Evolutionary conservation across 208 protist genomes (phyloP).

Genomic region (Wallacemonas rigidus): DNA sequence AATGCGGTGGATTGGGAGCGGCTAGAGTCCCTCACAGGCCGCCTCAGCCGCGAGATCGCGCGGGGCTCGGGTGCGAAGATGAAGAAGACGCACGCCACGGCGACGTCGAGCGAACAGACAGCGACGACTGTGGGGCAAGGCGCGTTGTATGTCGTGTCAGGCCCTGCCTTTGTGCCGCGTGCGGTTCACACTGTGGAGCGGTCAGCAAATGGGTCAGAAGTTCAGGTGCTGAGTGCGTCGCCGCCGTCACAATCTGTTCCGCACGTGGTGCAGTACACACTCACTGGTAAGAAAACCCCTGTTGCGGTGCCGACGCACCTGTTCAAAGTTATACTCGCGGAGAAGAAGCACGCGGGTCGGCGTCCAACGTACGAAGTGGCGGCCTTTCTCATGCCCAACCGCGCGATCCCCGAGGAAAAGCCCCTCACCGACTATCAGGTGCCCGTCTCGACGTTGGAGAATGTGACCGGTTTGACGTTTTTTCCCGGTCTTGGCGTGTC

Average conservation of each 20-base stretch:
- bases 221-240: constrained; percentile 20
- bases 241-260: constrained; percentile 6
- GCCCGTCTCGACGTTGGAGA: constrained; percentile 47
- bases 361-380: constrained; percentile 37
- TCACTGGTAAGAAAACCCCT: constrained; percentile 48
- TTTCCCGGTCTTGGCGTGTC: constrained; percentile 44
- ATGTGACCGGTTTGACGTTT: constrained; percentile 72
- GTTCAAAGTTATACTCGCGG: constrained; percentile 78
- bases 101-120: neutral
- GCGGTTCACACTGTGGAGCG: constrained; percentile 38
- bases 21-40: constrained; percentile 68
- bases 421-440: constrained; percentile 80
- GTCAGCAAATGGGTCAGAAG: constrained; percentile 24
- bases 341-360: constrained; percentile 28
- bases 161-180: constrained; percentile 67
- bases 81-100: neutral
- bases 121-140: constrained; percentile 18
- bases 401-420: constrained; percentile 56
- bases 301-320: constrained; percentile 87
- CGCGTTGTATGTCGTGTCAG: constrained; percentile 41
- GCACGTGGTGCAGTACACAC: constrained; percentile 60
- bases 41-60: constrained; percentile 40
- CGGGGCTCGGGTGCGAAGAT: constrained; percentile 6
- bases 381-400: constrained; percentile 84
- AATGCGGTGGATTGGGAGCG: constrained; percentile 86